Evolutionary conservation across 1,284 basidiomycete genomes (phyloP).

Genomic region (Xerocomus nothofagi): DNA sequence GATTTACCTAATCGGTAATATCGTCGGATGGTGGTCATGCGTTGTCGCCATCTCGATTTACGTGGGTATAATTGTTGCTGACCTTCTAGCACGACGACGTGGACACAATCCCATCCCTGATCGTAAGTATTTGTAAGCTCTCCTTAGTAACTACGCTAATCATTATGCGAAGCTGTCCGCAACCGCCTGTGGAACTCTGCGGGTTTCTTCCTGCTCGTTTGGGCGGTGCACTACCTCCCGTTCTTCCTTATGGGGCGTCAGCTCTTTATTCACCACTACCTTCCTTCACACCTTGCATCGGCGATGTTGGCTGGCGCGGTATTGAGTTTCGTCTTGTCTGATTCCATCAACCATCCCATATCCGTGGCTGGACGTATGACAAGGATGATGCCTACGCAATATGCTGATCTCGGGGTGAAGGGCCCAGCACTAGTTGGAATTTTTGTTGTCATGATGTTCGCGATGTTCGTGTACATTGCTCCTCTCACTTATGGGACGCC

Average conservation of each 20-base stretch:
- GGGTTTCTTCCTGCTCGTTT: constrained; percentile 93
- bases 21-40: constrained; percentile 94
- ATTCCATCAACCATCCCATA: constrained; percentile 92
- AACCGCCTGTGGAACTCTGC: constrained; percentile 93
- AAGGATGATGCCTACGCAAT: constrained; percentile 57
- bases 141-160: constrained; percentile 4
- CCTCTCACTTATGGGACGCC: constrained; percentile 92
- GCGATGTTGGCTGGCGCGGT: constrained; percentile 90
- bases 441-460: constrained; percentile 62
- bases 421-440: constrained; percentile 63
- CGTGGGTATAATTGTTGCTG: constrained; percentile 86
- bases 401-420: constrained; percentile 72
- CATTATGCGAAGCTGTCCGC: constrained; percentile 63
- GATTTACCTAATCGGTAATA: constrained; percentile 95
- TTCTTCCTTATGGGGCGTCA: constrained; percentile 99
- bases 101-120: constrained; percentile 85
- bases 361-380: constrained; percentile 67
- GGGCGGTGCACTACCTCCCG: constrained; percentile 95
- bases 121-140: constrained; percentile 51
- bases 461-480: constrained; percentile 72
- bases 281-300: constrained; percentile 92
- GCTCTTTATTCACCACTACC: constrained; percentile 96
- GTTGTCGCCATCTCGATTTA: constrained; percentile 85
- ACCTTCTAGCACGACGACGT: constrained; percentile 84
- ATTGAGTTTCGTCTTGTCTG: constrained; percentile 88